phyloP scores from a whole-genome alignment of 208 protist genomes.

The Tetramitus jugosus region DNA sequence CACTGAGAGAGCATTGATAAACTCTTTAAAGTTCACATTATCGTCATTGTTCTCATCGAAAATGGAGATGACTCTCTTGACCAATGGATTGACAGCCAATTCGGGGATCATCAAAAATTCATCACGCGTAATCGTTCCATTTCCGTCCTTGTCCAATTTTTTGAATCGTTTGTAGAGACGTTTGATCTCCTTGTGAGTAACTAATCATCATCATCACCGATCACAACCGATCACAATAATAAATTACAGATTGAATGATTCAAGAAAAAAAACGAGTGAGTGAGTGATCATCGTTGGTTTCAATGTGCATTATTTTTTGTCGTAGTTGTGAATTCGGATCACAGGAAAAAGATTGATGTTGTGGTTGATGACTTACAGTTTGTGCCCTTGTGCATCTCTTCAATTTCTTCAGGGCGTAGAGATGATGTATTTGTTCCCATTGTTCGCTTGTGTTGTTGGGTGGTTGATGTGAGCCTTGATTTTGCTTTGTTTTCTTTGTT shows the following conservation, averaged over 20 bases:
- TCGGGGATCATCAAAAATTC: conserved; percentile 58
- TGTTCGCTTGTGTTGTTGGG: not conserved
- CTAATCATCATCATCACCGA: no score
- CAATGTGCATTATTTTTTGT: no score
- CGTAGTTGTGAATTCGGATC: no score
- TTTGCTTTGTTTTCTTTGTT: no score
- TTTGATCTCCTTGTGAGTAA: conserved; percentile 51
- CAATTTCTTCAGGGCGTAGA: conserved; percentile 27
- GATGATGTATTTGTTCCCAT: conserved; percentile 29
- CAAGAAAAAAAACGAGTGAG: not conserved
- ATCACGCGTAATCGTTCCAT: conserved; percentile 47
- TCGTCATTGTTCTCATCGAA: conserved; percentile 66
- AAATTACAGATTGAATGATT: not conserved
- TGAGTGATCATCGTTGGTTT: not conserved
- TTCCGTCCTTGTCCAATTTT: conserved; percentile 56
- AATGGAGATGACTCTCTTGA: conserved; percentile 54
- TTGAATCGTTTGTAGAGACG: conserved; percentile 56
- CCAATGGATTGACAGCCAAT: conserved; percentile 51
- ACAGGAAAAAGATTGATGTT: no score
- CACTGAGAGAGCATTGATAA: conserved; percentile 55
- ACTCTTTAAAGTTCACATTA: conserved; percentile 69
- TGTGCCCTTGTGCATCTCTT: conserved; percentile 26
- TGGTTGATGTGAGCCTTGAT: no score
- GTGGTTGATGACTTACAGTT: conserved; percentile 21
- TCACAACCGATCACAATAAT: not conserved